phyloP scores from a whole-genome alignment of 192 early-diverging fungal genomes.

The Coemansia sp. region DNA sequence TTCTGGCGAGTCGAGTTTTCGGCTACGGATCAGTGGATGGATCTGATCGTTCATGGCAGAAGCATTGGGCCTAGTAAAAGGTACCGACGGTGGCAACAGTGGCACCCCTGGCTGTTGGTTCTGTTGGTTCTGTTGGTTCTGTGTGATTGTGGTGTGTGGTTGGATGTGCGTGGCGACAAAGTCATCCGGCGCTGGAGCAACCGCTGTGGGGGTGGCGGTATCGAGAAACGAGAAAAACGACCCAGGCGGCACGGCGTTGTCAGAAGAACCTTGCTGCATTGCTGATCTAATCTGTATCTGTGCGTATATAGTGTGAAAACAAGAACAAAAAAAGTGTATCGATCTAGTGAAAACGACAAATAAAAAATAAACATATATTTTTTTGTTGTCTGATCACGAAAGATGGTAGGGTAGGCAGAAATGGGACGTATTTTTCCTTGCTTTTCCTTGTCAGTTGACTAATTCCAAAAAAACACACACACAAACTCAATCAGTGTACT shows the following conservation, averaged over 20 bases:
- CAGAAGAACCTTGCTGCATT: too few relatives aligned
- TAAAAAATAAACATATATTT: too few relatives aligned
- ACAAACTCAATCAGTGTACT: background rate
- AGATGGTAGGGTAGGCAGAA: background rate
- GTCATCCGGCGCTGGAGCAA: background rate
- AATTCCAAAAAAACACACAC: background rate
- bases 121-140: background rate
- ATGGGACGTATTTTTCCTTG: background rate
- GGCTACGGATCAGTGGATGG: constrained; percentile 49
- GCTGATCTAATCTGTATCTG: too few relatives aligned
- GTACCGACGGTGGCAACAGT: too few relatives aligned
- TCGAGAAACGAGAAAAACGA: constrained; percentile 10
- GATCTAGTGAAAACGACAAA: background rate
- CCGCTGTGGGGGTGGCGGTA: background rate
- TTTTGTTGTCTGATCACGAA: too few relatives aligned
- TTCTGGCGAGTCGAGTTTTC: constrained; percentile 63
- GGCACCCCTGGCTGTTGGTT: background rate
- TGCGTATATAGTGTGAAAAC: background rate
- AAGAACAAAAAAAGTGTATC: background rate
- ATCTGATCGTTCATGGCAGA: constrained; percentile 18
- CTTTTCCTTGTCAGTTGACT: background rate
- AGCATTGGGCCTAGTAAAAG: background rate
- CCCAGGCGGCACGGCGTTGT: background rate
- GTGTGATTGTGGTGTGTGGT: background rate
- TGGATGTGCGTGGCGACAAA: constrained; percentile 7